phyloP scores from a whole-genome alignment of 495 filamentous ascomycete species.

The Tuber brumale region DNA sequence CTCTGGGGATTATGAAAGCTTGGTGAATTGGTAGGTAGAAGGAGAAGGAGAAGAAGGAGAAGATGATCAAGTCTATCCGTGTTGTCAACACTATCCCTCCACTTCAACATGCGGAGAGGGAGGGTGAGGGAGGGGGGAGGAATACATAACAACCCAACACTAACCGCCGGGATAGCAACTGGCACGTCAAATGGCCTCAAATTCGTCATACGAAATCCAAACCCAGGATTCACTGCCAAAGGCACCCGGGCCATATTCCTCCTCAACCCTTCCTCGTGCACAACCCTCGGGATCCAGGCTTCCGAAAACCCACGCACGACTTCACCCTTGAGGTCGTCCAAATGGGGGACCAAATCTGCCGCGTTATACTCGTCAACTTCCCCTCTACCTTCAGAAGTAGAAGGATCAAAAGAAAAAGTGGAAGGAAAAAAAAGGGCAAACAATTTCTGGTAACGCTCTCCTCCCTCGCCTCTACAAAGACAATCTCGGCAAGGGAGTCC shows the following conservation, averaged over 20 bases:
- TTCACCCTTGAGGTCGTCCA: background rate
- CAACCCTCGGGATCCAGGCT: background rate
- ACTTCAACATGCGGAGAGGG: background rate
- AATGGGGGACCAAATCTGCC: background rate
- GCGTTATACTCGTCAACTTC: background rate
- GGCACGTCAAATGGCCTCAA: constrained; percentile 58
- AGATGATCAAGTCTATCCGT: constrained; percentile 55
- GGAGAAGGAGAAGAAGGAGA: constrained; percentile 64
- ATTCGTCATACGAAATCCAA: constrained; percentile 57
- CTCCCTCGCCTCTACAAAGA: constrained; percentile 57
- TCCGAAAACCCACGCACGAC: background rate
- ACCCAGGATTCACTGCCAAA: constrained; percentile 58
- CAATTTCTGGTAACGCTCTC: constrained; percentile 46
- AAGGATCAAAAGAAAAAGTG: background rate
- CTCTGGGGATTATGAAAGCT: constrained; percentile 47
- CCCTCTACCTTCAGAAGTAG: background rate
- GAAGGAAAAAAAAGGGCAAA: background rate
- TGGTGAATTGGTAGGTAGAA: constrained; percentile 65
- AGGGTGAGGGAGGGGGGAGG: background rate
- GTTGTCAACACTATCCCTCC: background rate
- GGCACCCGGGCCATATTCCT: constrained; percentile 47
- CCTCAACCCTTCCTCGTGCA: constrained; percentile 1
- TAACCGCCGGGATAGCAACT: constrained; percentile 54
- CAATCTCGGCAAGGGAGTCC: constrained; percentile 54
- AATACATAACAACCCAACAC: constrained; percentile 57